Evolutionary conservation across 768 basidiomycete genomes (phyloP), one percentile per base, ranked within the genome.

Genomic region (Mycena leptocephala): DNA sequence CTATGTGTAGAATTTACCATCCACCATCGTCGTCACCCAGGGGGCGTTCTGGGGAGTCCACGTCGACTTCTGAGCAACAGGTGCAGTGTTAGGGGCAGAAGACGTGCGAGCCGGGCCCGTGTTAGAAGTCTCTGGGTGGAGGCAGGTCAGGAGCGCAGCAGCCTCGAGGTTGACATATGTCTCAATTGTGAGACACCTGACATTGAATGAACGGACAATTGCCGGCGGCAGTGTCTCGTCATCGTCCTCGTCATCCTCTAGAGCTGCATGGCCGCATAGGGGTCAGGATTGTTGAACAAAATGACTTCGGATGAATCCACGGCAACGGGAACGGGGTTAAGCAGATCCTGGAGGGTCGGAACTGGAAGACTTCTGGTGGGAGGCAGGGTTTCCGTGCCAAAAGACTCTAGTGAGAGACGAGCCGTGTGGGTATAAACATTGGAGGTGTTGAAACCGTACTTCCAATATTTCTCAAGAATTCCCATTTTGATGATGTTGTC

Each of bases 1-100:
- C 9, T 22, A 66, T 53, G 62, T 16, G 48, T 51, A 66, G 53
- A 66, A 26, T 66, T 66, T 66, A 66, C 46, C 64, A 66, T 16
- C 64, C 64, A 37, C 46, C 46, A 22, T 35, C 28, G 26, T 66
- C 33, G 1, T 24, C 24, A 28, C 33, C 64, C 46, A 66, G 5
- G 24, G 4, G 3, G 41, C 22, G 41, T 18, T 63, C 62, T 43
- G 6, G 5, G 62, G 26, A 2, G 39, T 63, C 62, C 62, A 63
- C 14, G 11, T 43, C 41, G 37, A 5, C 62, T 63, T 43, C 41
- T 39, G 37, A 28, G 35, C 26, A 63, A n/a, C 62, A 28, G 37
- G 41, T 3, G 10, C 24, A n/a, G 62, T 28, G 14, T 24, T 63
- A 1, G n/a, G 9, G 5, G 39, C 37, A 22, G 41, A 10, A 18